Base-by-base conservation (phyloP, 495 filamentous ascomycete species). In the Articulospora tetracladia region DNA sequence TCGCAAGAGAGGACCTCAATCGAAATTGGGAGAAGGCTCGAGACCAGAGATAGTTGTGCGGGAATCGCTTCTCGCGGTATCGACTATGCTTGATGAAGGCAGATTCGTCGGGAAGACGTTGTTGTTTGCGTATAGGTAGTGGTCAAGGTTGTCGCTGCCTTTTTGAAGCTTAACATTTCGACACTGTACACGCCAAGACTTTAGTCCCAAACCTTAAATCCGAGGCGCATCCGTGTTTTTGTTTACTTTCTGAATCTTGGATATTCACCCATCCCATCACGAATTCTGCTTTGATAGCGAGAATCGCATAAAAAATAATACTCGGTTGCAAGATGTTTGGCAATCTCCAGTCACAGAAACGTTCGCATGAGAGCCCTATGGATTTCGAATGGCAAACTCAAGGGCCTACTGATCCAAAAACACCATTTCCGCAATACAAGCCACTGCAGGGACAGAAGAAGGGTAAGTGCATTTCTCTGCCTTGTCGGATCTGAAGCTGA, bases 341-440 rank as follows among this genome's bases (percentile, higher is more conserved):
- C 23, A 66, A 66, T 62, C 13, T 58, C 39, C 52, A 55, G 39
- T 27, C n/a, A 13, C 44, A 63, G 25, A 60, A 59, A 53, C 58
- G 65, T 44, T 74, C 78, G 2, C 74, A 77, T 63, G 83, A 84
- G 59, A 82, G 76, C 76, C 86, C 85, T 7, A 89, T 89, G 86
- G 86, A 89, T 71, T 88, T 82, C 67, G 79, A 86, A 70, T 89
- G 77, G 78, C 77, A 87, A 61, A 79, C 76, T 30, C 71, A 73
- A 20, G 81, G 77, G 6, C 83, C 86, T 17, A 74, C 78, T 8
- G 82, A 86, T 66, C 69, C 71, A 19, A 81, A 76, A 46, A 87
- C 85, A 48, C 82, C 83, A 0, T 89, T 88, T 66, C 73, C 74
- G 41, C 79, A 83, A 59, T 70, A 80, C 55, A 72, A 74, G 60